Evolutionary conservation across 1,139 yeast genomes (phyloP), one percentile per base, ranked within the genome.

Genomic region (Suhomyces bribrorum): DNA sequence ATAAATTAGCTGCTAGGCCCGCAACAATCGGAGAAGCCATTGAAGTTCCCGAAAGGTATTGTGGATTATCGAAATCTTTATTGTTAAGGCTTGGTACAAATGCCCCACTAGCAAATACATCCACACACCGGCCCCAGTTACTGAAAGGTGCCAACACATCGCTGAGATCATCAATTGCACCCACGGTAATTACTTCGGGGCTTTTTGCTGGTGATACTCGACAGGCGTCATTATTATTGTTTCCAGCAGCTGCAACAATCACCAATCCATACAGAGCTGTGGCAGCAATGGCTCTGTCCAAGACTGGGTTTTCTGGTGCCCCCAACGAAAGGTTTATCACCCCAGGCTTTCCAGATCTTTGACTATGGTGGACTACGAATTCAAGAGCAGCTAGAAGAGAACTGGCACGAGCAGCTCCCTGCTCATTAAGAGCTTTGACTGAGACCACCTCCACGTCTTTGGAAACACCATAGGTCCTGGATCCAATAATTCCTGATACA

Each of bases 241-340:
- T 89, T 1, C 97, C 97, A 1, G 96, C 96, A 0, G 96, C 96
- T 2, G 76, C 94, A n/a, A 87, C 87, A 17, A 87, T 72, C 1
- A 87, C 78, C 31, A 90, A 56, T 0, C 96, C 97, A 1, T 84
- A 73, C 11, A 77, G 71, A 7, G 70, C 68, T 0, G 92, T 88
- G 13, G 86, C 90, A 46, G 77, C 74, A 2, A 89, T 74, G 0
- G 95, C 96, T 26, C 74, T 69, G 52, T 87, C 86, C 44, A 89
- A 66, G 2, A 86, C 75, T 0, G 70, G 57, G 54, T 83, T 86
- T 40, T 76, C 77, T 2, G 76, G 66, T 0, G 95, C 81, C 0
- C 96, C 96, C 25, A 88, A 66, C 0, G 95, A 85, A 53, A 88
- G 66, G 52, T 87, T 88, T n/a, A 83, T 87, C 6, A 88, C 86